A percentile compares a stretch with the other conserved stretches of the same genome.
Conservation (phyloP, 192 early-diverging fungal species). For the Chytriomyces hyalinus region DNA sequence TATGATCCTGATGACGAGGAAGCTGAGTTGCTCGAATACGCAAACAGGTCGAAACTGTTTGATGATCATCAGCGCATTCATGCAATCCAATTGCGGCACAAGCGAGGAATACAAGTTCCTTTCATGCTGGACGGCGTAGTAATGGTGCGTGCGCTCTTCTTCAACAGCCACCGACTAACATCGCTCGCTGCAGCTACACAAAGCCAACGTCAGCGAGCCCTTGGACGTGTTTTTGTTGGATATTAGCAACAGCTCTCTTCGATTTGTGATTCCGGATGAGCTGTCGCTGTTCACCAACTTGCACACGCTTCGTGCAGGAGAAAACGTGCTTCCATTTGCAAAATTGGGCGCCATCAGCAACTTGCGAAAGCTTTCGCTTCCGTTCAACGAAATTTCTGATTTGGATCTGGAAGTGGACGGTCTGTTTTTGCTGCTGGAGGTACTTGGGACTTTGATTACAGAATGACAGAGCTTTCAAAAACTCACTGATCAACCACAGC, state of each 20-base stretch:
- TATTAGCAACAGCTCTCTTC: slow-evolving; percentile 42
- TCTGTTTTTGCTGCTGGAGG: slow-evolving; percentile 49
- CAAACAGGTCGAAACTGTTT: not conserved
- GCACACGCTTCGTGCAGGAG: slow-evolving; percentile 49
- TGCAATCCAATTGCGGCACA: not conserved
- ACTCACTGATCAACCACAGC: slow-evolving; percentile 27
- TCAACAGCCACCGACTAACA: not conserved
- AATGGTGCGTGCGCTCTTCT: slow-evolving; percentile 10
- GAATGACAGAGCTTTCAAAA: not conserved
- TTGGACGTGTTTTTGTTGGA: slow-evolving; percentile 55
- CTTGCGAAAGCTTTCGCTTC: slow-evolving; percentile 46
- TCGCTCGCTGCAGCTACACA: slow-evolving; percentile 46
- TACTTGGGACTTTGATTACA: slow-evolving; percentile 2
- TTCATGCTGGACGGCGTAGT: slow-evolving; percentile 18
- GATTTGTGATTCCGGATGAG: slow-evolving; percentile 60
- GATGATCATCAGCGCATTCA: not conserved
- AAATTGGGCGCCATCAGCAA: slow-evolving; percentile 51
- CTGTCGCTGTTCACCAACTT: slow-evolving; percentile 58
- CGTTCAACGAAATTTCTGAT: slow-evolving; percentile 57
- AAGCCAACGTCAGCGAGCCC: slow-evolving; percentile 53
- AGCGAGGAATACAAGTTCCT: slow-evolving; percentile 1
- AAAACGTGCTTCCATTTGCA: slow-evolving; percentile 56
- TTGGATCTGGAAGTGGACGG: slow-evolving; percentile 62
- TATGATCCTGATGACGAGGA: not conserved
- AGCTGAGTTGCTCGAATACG: not conserved